A percentile compares a stretch with the other conserved stretches of the same genome.
Conservation (phyloP, 352 stramenopile species). For the Globisporangium nunn region DNA sequence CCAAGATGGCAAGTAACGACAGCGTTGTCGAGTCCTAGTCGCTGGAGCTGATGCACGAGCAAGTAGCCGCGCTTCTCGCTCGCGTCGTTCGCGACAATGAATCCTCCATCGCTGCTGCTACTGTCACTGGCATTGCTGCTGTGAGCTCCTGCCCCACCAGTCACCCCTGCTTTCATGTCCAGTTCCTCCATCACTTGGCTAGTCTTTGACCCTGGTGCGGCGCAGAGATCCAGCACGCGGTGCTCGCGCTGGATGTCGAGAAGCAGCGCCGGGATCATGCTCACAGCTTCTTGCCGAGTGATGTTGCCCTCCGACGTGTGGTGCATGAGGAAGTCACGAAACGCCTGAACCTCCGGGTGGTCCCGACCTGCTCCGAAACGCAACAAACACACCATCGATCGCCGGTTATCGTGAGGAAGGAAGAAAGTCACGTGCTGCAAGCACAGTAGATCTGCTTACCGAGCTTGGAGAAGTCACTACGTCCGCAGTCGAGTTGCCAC, state of each 20-base stretch:
- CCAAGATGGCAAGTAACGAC: constrained; percentile 92
- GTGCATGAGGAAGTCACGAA: constrained; percentile 91
- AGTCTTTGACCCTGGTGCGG: constrained; percentile 98
- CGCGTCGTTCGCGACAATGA: constrained; percentile 94
- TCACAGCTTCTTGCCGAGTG: constrained; percentile 96
- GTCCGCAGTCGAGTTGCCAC: constrained; percentile 72
- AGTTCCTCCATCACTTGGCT: constrained; percentile 93
- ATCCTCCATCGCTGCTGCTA: constrained; percentile 22
- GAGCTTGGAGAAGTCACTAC: constrained; percentile 49
- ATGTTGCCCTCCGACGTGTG: constrained; percentile 89
- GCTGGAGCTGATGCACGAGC: constrained; percentile 91
- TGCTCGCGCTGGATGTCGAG: constrained; percentile 90
- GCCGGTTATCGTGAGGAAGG: not conserved
- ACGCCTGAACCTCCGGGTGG: constrained; percentile 57
- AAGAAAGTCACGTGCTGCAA: not conserved
- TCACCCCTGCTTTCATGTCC: constrained; percentile 4
- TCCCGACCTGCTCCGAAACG: constrained; percentile 25
- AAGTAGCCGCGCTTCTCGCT: constrained; percentile 96
- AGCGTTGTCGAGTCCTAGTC: constrained; percentile 56
- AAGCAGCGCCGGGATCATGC: constrained; percentile 96
- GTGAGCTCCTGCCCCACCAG: not conserved
- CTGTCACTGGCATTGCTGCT: not conserved
- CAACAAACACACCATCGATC: not conserved
- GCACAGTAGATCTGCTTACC: constrained; percentile 13
- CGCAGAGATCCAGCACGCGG: constrained; percentile 68